Conservation (phyloP, 2,329 filamentous ascomycete species). For the Pseudopyrenochaeta lycopersici region DNA sequence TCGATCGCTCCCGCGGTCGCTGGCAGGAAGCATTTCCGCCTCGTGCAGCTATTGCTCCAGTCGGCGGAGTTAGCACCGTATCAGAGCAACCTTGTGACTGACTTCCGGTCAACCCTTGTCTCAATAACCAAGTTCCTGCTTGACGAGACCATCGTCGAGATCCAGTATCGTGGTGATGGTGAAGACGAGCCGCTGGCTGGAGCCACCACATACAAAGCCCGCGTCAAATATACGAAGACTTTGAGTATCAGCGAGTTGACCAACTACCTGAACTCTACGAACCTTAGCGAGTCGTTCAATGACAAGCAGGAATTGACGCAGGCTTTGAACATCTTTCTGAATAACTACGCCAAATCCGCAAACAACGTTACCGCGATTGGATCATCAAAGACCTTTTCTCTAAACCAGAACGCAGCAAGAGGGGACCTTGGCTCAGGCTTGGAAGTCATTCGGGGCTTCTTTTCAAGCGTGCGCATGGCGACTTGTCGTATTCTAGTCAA, state of each 20-base stretch:
- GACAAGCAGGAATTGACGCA: conserved; percentile 61
- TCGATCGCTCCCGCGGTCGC: conserved; percentile 13
- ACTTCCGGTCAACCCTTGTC: conserved; percentile 32
- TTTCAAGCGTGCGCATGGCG: conserved; percentile 65
- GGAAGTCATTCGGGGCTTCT: conserved; percentile 67
- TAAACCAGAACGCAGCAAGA: conserved; percentile 48
- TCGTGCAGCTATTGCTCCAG: conserved; percentile 27
- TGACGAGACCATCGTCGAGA: conserved; percentile 15
- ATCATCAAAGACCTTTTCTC: conserved; percentile 53
- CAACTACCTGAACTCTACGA: conserved; percentile 56
- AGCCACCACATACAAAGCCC: conserved; percentile 20
- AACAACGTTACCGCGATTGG: conserved; percentile 57
- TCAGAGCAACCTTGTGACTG: conserved; percentile 24
- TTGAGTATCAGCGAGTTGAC: conserved; percentile 49
- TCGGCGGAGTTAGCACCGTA: conserved; percentile 10
- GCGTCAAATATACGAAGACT: conserved; percentile 21
- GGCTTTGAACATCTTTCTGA: conserved; percentile 66
- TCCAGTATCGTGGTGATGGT: conserved; percentile 29
- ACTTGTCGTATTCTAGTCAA: conserved; percentile 67
- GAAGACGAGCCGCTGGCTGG: conserved; percentile 23
- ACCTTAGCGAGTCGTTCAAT: conserved; percentile 46
- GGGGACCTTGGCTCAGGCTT: conserved; percentile 60
- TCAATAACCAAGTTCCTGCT: conserved; percentile 26
- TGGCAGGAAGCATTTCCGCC: conserved; percentile 19
- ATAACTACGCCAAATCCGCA: conserved; percentile 56